Evolutionary conservation across 192 early-diverging fungal species (phyloP), one percentile per base, ranked within the genome.

Genomic region (Physocladia obscura): DNA sequence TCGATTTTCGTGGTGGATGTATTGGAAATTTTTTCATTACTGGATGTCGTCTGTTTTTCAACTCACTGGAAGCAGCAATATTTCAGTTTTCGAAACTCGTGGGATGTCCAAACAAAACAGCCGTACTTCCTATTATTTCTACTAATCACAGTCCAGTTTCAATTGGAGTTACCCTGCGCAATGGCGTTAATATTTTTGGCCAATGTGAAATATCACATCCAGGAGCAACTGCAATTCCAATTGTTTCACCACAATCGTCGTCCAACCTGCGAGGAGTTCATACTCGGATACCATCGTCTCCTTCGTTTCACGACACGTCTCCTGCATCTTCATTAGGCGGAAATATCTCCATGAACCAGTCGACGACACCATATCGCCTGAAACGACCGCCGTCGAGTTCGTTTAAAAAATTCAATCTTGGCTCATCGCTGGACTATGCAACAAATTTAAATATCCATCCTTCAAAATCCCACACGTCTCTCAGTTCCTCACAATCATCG

Each of bases 11-110:
- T 6, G 87, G 89, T 47, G 90, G 89, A 30, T 82, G 81, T 19
- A 90, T 92, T 58, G 90, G 90, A 3, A 92, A 92, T 74, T 89
- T 92, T 73, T 91, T 92, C 67, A 69, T 92, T 56, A 91, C 89
- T 29, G 90, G 90, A 8, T 89, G 86, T 3, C 80, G 90, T 11
- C 74, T 92, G 36, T 92, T 92, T 58, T 91, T 91, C 77, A 79
- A 87, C 84, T 39, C 69, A 27, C 73, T 82, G 15, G 78, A 82
- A 48, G 87, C 89, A 5, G 90, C 89, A 49, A 89, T 92, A 51
- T 90, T 91, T 72, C 72, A 90, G 54, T 90, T 92, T 70, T 76
- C 88, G 0, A 77, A 87, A 35, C 92, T 90, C 51, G 87, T 87
- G 27, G 82, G 86, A 5, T 84, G 86, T 39, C 84, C 84, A 2